Percentiles rank a stretch among this genome's conserved stretches.
Conservation (phyloP, 768 basidiomycete species). For the Mycena albidolilacea region DNA sequence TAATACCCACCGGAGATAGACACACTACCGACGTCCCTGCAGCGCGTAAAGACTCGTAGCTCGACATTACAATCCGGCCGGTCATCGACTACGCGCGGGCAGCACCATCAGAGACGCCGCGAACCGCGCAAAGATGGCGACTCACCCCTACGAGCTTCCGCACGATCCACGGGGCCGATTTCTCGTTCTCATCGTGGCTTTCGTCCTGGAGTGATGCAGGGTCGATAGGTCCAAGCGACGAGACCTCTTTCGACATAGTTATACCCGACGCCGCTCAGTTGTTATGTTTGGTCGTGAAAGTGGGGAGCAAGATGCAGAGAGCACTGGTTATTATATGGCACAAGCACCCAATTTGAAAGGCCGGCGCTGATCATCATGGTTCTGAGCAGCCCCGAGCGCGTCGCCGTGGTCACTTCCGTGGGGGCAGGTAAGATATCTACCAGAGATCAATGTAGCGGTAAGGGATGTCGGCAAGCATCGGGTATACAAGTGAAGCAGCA, state of each 20-base stretch:
- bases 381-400: background rate
- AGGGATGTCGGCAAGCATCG: too few relatives aligned
- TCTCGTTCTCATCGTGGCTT: slow-evolving; percentile 63
- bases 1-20: slow-evolving; percentile 69
- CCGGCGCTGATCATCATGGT: slow-evolving; percentile 3
- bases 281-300: slow-evolving; percentile 50
- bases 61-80: slow-evolving; percentile 74
- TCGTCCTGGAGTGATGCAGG: slow-evolving; percentile 57
- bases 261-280: background rate
- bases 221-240: slow-evolving; percentile 65
- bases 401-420: slow-evolving; percentile 4
- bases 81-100: slow-evolving; percentile 65
- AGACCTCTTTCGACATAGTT: slow-evolving; percentile 44
- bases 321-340: background rate
- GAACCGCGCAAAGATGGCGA: background rate
- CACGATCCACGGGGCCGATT: slow-evolving; percentile 73
- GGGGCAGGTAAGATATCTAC: background rate
- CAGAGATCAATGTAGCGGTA: background rate
- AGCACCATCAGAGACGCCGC: background rate
- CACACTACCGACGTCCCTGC: slow-evolving; percentile 73
- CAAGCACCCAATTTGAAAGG: slow-evolving; percentile 1
- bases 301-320: slow-evolving; percentile 33
- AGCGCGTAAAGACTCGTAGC: slow-evolving; percentile 73
- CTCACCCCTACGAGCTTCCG: slow-evolving; percentile 73
- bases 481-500: too few relatives aligned